Conservation (phyloP, 1,284 basidiomycete species). For the Chalciporus sp. region DNA sequence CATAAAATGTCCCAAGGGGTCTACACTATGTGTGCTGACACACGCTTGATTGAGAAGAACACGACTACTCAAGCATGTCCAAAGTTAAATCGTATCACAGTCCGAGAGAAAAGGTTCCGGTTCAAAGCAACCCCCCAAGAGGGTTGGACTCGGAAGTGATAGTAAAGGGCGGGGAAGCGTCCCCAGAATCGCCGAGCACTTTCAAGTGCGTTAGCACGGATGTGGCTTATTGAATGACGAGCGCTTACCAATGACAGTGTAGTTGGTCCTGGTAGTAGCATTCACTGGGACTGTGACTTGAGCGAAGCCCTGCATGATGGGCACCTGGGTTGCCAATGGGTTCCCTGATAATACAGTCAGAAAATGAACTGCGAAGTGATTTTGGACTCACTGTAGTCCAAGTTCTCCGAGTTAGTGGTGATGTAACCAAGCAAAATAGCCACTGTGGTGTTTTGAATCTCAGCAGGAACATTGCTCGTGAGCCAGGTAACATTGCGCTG, state of each 20-base stretch:
- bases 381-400: conserved; percentile 41
- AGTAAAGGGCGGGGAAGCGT: conserved; percentile 17
- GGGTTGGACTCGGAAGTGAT: conserved; percentile 4
- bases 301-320: conserved; percentile 39
- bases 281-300: conserved; percentile 40
- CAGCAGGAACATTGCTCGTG: conserved; percentile 35
- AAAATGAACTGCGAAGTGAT: not conserved
- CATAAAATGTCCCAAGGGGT: conserved; percentile 13
- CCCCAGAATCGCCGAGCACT: conserved; percentile 32
- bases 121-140: not conserved
- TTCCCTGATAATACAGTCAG: conserved; percentile 33
- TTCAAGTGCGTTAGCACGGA: conserved; percentile 6
- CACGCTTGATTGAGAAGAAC: conserved; percentile 7
- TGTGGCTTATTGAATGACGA: not conserved
- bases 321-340: conserved; percentile 45
- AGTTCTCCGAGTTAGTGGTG: conserved; percentile 39
- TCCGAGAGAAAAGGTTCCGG: conserved; percentile 3
- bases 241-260: conserved; percentile 41
- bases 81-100: not conserved
- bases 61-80: conserved; percentile 6
- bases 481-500: conserved; percentile 47
- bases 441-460: conserved; percentile 31
- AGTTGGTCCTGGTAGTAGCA: conserved; percentile 27
- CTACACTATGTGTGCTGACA: conserved; percentile 3
- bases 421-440: conserved; percentile 42